A percentile compares a stretch with the other conserved stretches of the same genome.
These are phyloP conservation scores for Paxillus rubicundulus DNA, from an alignment of 768 basidiomycete species.

Conservation along the genomic window DNA sequence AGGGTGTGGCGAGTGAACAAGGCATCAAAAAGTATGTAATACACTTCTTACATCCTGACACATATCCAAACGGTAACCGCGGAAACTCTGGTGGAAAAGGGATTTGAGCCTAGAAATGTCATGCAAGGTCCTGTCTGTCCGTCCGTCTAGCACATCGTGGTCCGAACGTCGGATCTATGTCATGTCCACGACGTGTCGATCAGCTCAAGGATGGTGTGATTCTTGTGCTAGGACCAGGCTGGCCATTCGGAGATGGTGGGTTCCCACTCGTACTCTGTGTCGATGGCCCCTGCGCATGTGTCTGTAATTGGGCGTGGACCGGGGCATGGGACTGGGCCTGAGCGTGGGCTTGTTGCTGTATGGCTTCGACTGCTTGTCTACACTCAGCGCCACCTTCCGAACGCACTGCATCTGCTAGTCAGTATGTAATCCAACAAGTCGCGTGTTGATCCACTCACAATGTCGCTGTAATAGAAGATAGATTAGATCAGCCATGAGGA, in stretches of 20 bases:
- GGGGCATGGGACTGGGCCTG: constrained; percentile 20
- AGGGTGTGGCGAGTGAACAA: neutral
- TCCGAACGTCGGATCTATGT: constrained; percentile 17
- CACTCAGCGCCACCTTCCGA: constrained; percentile 85
- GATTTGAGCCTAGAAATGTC: neutral
- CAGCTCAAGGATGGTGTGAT: constrained; percentile 18
- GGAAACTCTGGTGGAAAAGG: neutral
- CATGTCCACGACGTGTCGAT: constrained; percentile 11
- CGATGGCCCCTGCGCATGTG: constrained; percentile 19
- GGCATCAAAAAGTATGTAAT: neutral
- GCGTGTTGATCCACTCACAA: constrained; percentile 49
- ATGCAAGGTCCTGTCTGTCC: constrained; percentile 25
- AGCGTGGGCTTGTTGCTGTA: constrained; percentile 31
- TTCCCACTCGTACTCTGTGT: constrained; percentile 8
- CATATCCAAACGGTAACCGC: neutral
- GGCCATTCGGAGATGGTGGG: constrained; percentile 16
- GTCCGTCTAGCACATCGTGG: constrained; percentile 12
- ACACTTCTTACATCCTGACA: neutral
- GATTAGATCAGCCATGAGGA: constrained; percentile 21
- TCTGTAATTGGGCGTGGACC: constrained; percentile 20
- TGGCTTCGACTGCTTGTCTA: constrained; percentile 42
- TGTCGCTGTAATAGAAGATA: constrained; percentile 56
- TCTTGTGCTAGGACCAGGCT: constrained; percentile 25
- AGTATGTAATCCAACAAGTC: constrained; percentile 21
- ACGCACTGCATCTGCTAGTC: constrained; percentile 52